These are phyloP conservation scores for Micromonas commoda DNA, from an alignment of 139 green algal genomes.

Conservation along the genomic window DNA sequence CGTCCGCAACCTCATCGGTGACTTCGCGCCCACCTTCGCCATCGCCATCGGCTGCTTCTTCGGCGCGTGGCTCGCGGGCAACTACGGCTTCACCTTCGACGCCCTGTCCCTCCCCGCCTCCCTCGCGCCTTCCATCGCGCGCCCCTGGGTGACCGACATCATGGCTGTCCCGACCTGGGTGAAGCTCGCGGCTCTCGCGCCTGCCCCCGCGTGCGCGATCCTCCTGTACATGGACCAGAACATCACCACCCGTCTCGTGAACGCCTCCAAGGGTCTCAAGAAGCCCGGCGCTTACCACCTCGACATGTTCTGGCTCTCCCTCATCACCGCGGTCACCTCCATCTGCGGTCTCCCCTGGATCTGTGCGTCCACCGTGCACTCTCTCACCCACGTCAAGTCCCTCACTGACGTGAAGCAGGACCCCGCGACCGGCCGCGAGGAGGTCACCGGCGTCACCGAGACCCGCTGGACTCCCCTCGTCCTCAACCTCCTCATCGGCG, in stretches of 20 bases:
- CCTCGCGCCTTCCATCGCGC: conserved; percentile 3
- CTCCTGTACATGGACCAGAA: conserved; percentile 35
- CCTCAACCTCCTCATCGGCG: conserved; percentile 25
- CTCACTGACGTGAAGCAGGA: conserved; percentile 1
- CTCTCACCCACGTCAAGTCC: conserved; percentile 21
- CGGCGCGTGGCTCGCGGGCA: background rate
- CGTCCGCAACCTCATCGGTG: conserved; percentile 13
- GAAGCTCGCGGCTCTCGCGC: conserved; percentile 11
- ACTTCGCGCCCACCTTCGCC: conserved; percentile 32
- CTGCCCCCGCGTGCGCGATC: conserved; percentile 21
- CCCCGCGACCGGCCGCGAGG: background rate
- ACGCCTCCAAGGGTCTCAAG: conserved; percentile 22
- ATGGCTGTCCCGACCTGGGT: conserved; percentile 20
- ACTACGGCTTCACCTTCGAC: background rate
- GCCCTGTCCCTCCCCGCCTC: background rate
- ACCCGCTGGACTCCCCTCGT: conserved; percentile 24
- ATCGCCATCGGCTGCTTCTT: conserved; percentile 15
- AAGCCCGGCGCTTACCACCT: conserved; percentile 31
- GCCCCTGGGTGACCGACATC: conserved; percentile 30
- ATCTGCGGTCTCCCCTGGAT: conserved; percentile 32
- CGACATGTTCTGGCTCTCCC: conserved; percentile 27
- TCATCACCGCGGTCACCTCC: conserved; percentile 6
- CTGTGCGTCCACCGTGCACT: conserved; percentile 26
- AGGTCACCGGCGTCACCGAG: conserved; percentile 25
- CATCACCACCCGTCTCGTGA: conserved; percentile 34